phyloP scores from a whole-genome alignment of 768 basidiomycete species.

The Russula abietina region DNA sequence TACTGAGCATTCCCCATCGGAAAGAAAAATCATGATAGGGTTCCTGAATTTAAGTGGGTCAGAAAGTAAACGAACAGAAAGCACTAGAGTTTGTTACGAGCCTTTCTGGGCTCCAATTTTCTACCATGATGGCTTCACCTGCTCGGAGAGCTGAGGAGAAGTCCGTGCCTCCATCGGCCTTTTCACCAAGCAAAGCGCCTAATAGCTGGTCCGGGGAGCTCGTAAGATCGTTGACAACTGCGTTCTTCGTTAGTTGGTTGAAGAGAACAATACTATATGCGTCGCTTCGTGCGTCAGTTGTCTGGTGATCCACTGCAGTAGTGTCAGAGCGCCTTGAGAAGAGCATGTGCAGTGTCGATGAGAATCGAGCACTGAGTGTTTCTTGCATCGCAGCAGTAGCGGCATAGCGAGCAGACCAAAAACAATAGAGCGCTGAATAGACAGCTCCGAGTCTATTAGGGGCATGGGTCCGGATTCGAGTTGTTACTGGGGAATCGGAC shows the following conservation, averaged over 20 bases:
- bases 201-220: constrained; percentile 44
- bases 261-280: constrained; percentile 56
- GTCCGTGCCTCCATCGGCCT: constrained; percentile 38
- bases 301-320: constrained; percentile 26
- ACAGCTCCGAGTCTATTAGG: constrained; percentile 55
- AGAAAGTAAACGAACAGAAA: not conserved
- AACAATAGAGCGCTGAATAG: constrained; percentile 47
- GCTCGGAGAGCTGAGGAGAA: constrained; percentile 37
- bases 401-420: constrained; percentile 49
- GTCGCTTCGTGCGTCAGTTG: constrained; percentile 35
- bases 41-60: constrained; percentile 29
- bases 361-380: constrained; percentile 11
- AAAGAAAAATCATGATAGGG: constrained; percentile 52
- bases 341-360: constrained; percentile 45
- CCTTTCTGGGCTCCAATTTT: constrained; percentile 48
- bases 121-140: constrained; percentile 38
- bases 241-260: constrained; percentile 25
- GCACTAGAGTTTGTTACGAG: constrained; percentile 16
- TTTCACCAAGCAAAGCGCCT: constrained; percentile 32
- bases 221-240: constrained; percentile 41
- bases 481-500: constrained; percentile 36
- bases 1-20: constrained; percentile 46
- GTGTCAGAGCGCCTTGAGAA: constrained; percentile 46
- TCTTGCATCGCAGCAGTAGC: constrained; percentile 30
- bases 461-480: constrained; percentile 32